Evolutionary conservation across 768 basidiomycete species (phyloP).

Genomic region (Trichaptum fuscoviolaceum): DNA sequence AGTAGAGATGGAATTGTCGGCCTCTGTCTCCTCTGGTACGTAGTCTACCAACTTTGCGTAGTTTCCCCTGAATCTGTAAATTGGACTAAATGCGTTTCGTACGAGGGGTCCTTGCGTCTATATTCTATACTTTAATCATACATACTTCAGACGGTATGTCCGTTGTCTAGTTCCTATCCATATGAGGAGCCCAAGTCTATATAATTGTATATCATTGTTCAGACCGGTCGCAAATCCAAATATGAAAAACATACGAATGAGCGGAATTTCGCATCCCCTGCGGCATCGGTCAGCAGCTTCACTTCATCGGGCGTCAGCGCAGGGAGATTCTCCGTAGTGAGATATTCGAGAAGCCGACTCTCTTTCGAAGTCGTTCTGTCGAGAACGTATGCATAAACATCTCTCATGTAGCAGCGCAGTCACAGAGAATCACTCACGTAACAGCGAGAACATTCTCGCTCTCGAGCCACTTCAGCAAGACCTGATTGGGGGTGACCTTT

Average conservation of each 20-base stretch:
- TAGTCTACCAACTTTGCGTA: no score
- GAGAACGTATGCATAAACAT: neutral
- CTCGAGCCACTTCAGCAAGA: conserved; percentile 19
- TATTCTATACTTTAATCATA: neutral
- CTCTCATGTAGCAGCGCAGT: neutral
- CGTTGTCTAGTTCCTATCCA: neutral
- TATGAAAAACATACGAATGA: neutral
- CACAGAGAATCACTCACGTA: conserved; percentile 17
- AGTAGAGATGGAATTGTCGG: no score
- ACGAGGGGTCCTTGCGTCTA: no score
- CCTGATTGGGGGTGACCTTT: conserved; percentile 16
- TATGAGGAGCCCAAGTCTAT: neutral
- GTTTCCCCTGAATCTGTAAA: no score
- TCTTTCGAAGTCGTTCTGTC: conserved; percentile 21
- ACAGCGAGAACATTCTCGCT: conserved; percentile 14
- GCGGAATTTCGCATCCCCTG: conserved; percentile 11
- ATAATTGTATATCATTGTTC: neutral
- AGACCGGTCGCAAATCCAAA: neutral
- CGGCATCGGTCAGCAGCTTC: conserved; percentile 14
- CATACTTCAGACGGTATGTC: neutral
- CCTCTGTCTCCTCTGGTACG: no score
- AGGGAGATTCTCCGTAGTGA: conserved; percentile 17
- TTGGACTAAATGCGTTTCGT: no score
- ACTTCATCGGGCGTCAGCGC: conserved; percentile 21
- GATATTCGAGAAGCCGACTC: conserved; percentile 19